Evolutionary conservation across 1,139 yeast species (phyloP).

Genomic region (Geotrichum fermentans): DNA sequence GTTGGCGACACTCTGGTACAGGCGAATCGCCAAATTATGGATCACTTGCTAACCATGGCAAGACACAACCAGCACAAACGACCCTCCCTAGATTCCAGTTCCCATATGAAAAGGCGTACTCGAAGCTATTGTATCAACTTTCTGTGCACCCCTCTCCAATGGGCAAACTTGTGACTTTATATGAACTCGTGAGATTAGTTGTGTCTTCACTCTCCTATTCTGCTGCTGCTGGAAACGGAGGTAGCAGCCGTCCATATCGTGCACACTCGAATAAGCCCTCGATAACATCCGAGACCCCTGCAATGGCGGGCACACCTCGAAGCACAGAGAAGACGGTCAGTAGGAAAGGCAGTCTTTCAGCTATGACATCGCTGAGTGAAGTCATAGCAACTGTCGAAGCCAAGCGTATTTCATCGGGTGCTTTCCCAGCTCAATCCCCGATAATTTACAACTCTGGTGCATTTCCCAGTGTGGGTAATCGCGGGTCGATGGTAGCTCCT

Average conservation of each 20-base stretch:
- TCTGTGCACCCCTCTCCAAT: slow-evolving; percentile 34
- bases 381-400: slow-evolving; percentile 32
- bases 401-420: slow-evolving; percentile 28
- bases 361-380: slow-evolving; percentile 29
- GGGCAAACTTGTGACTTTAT: slow-evolving; percentile 30
- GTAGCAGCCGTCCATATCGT: slow-evolving; percentile 7
- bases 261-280: slow-evolving; percentile 28
- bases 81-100: slow-evolving; percentile 18
- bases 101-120: slow-evolving; percentile 32
- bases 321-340: slow-evolving; percentile 13
- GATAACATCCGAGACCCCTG: slow-evolving; percentile 25
- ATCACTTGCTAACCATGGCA: slow-evolving; percentile 12
- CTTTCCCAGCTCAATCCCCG: slow-evolving; percentile 14
- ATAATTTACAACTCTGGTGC: slow-evolving; percentile 9
- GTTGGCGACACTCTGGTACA: slow-evolving; percentile 13
- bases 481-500: slow-evolving; percentile 24
- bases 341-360: slow-evolving; percentile 21
- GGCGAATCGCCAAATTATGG: slow-evolving; percentile 17
- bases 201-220: slow-evolving; percentile 28
- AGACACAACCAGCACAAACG: slow-evolving; percentile 4
- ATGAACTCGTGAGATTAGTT: slow-evolving; percentile 33
- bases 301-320: slow-evolving; percentile 6
- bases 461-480: slow-evolving; percentile 5
- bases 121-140: slow-evolving; percentile 27
- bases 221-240: not conserved